phyloP scores from a whole-genome alignment of 2,329 filamentous ascomycete species.

The Myotisia sp. region DNA sequence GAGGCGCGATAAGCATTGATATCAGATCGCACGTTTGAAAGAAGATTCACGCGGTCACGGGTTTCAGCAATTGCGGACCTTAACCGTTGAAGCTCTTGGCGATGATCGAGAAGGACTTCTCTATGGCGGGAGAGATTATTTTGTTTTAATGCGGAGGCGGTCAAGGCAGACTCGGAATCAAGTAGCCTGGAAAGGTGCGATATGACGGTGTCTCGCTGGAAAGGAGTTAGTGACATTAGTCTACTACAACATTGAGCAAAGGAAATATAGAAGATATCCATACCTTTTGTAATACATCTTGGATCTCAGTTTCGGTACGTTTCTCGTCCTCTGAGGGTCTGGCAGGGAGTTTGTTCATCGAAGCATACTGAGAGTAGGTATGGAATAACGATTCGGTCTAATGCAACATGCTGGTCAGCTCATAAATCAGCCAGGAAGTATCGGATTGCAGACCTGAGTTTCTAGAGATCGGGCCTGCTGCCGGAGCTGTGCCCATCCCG shows the following conservation, averaged over 20 bases:
- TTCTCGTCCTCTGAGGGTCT: conserved; percentile 78
- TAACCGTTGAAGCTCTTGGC: conserved; percentile 64
- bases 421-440: too few relatives aligned
- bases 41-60: conserved; percentile 75
- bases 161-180: conserved; percentile 77
- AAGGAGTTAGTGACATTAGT: conserved; percentile 1
- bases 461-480: conserved; percentile 83
- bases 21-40: conserved; percentile 80
- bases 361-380: conserved; percentile 79
- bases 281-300: conserved; percentile 74
- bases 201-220: conserved; percentile 66
- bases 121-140: conserved; percentile 86
- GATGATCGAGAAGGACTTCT: conserved; percentile 78
- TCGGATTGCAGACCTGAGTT: conserved; percentile 62
- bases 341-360: conserved; percentile 60
- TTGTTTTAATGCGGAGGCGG: conserved; percentile 87
- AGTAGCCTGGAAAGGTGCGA: conserved; percentile 73
- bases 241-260: not conserved
- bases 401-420: too few relatives aligned
- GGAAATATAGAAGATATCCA: conserved; percentile 6
- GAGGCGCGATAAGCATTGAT: conserved; percentile 75
- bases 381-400: conserved; percentile 62
- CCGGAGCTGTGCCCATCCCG: conserved; percentile 83
- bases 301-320: conserved; percentile 63
- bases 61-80: conserved; percentile 59